Percentiles rank a stretch among this genome's conserved stretches.
Conservation (phyloP, 2,329 filamentous ascomycete species). For the Didymellaceae sp. region DNA sequence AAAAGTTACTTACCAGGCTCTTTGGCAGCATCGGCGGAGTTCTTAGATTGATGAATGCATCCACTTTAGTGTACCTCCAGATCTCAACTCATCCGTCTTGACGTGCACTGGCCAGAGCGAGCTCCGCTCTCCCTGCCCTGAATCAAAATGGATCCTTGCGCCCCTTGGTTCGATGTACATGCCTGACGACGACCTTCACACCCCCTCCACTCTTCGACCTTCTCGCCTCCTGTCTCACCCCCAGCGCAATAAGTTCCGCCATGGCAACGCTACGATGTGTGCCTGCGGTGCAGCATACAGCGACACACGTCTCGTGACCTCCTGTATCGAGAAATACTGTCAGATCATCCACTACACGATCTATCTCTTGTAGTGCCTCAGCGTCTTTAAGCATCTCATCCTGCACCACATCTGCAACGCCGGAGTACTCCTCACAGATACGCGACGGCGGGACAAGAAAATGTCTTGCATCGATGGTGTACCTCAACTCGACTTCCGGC, state of each 20-base stretch:
- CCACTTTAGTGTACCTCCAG: background rate
- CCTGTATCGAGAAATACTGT: conserved; percentile 7
- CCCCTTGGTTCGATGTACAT: conserved; percentile 38
- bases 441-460: conserved; percentile 20
- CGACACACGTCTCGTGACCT: conserved; percentile 22
- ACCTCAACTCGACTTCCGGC: conserved; percentile 25
- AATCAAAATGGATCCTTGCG: conserved; percentile 28
- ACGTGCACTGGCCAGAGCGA: too few relatives aligned
- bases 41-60: conserved; percentile 9
- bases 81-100: background rate
- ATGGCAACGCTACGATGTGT: conserved; percentile 44
- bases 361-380: conserved; percentile 22
- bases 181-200: conserved; percentile 32
- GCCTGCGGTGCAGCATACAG: conserved; percentile 35
- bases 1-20: conserved; percentile 19
- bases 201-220: conserved; percentile 14
- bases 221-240: conserved; percentile 24
- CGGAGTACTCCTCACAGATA: conserved; percentile 31
- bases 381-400: conserved; percentile 28
- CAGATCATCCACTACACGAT: conserved; percentile 20
- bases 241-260: conserved; percentile 36
- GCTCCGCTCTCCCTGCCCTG: background rate
- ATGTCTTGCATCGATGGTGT: conserved; percentile 31
- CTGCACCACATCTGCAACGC: conserved; percentile 30
- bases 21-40: conserved; percentile 17